A percentile compares a stretch with the other conserved stretches of the same genome.
Evolutionary conservation across 352 stramenopile genomes (phyloP).

Genomic region (Halophytophthora polymorphica): DNA sequence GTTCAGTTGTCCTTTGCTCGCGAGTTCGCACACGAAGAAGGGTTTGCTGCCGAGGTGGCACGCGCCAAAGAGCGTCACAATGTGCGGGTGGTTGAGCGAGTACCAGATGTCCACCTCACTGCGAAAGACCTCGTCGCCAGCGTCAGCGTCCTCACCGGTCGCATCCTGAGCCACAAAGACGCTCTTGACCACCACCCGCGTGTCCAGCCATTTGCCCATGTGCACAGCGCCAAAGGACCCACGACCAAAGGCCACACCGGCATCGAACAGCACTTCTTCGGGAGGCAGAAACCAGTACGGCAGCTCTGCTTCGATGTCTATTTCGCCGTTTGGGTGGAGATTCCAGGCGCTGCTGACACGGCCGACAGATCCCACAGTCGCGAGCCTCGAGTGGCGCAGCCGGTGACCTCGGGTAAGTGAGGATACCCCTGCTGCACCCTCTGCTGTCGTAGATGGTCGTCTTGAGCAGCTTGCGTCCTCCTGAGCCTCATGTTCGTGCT

Average conservation of each 20-base stretch:
- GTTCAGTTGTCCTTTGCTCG: slow-evolving; percentile 6
- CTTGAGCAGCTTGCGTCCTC: no score
- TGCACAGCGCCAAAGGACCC: slow-evolving; percentile 33
- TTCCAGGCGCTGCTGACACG: neutral
- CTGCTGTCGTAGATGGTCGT: no score
- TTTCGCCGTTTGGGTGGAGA: neutral
- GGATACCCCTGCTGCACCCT: no score
- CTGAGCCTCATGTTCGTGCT: no score
- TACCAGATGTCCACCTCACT: slow-evolving; percentile 25
- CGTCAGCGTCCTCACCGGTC: neutral
- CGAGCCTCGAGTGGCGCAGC: no score
- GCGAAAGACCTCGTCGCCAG: slow-evolving; percentile 7
- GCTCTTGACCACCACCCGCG: slow-evolving; percentile 24
- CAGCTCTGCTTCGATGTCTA: slow-evolving; percentile 12
- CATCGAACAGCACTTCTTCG: slow-evolving; percentile 32
- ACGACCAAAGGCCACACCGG: slow-evolving; percentile 17
- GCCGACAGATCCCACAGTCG: slow-evolving; percentile 6
- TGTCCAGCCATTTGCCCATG: slow-evolving; percentile 28
- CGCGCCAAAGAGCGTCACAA: slow-evolving; percentile 28
- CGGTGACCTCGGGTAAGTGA: no score
- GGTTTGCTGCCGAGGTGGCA: slow-evolving; percentile 22
- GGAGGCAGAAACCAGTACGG: slow-evolving; percentile 36
- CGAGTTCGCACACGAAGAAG: slow-evolving; percentile 29
- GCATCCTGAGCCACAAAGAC: slow-evolving; percentile 7
- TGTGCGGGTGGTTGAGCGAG: slow-evolving; percentile 24